phyloP scores from a whole-genome alignment of 1,139 yeast species.

The Scheffersomyces titani region DNA sequence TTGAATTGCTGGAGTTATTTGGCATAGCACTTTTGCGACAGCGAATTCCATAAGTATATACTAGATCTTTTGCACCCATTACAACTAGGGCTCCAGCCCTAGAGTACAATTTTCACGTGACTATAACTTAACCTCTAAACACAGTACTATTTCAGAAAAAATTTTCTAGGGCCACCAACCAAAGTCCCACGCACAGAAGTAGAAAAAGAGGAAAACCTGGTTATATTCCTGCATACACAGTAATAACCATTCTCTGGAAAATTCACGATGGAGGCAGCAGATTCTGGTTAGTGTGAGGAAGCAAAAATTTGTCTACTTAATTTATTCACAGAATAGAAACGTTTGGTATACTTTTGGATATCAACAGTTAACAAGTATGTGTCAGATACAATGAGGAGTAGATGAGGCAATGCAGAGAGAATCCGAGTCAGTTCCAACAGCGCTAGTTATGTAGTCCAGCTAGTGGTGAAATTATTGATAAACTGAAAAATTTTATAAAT shows the following conservation, averaged over 20 bases:
- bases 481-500: neutral
- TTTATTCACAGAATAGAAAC: slow-evolving; percentile 11
- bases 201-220: neutral
- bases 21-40: neutral
- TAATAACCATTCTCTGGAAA: slow-evolving; percentile 2
- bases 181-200: neutral
- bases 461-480: neutral
- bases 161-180: neutral
- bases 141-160: neutral
- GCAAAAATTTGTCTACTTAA: slow-evolving; percentile 7
- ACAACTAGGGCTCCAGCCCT: slow-evolving; percentile 12
- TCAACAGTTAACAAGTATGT: slow-evolving; percentile 17
- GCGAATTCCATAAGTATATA: neutral
- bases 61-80: neutral
- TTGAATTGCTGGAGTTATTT: neutral
- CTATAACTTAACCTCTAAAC: neutral
- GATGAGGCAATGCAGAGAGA: neutral
- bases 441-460: neutral
- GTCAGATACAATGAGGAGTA: neutral
- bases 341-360: slow-evolving; percentile 14
- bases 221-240: slow-evolving; percentile 11
- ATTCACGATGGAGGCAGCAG: neutral
- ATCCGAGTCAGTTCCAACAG: neutral
- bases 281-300: slow-evolving; percentile 2
- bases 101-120: neutral